These are phyloP conservation scores for Penicillium egyptiacum DNA, from an alignment of 495 filamentous ascomycete species.

Conservation along the genomic window DNA sequence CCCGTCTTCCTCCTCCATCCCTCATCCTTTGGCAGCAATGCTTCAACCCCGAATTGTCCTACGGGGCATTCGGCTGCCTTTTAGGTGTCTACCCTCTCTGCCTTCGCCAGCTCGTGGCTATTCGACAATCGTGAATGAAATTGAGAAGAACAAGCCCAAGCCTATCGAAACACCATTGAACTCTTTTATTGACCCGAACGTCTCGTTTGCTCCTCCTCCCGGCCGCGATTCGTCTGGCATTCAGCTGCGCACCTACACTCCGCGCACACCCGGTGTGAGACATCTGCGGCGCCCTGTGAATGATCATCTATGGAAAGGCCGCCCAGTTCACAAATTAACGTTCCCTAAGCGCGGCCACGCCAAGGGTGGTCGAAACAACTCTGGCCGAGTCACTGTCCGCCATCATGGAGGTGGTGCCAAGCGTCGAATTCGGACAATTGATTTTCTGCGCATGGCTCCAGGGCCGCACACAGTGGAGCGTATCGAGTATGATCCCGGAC, in stretches of 20 bases:
- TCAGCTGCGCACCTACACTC: slow-evolving; percentile 80
- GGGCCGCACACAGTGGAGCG: slow-evolving; percentile 86
- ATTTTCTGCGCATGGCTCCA: slow-evolving; percentile 72
- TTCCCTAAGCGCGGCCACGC: slow-evolving; percentile 86
- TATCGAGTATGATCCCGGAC: slow-evolving; percentile 93
- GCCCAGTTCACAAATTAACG: slow-evolving; percentile 78
- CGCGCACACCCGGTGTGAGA: slow-evolving; percentile 88
- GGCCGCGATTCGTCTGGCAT: slow-evolving; percentile 40
- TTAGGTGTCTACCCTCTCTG: slow-evolving; percentile 40
- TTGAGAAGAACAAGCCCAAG: slow-evolving; percentile 32
- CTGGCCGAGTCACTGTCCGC: slow-evolving; percentile 77
- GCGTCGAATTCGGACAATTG: slow-evolving; percentile 84
- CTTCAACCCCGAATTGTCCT: slow-evolving; percentile 64
- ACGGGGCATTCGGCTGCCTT: slow-evolving; percentile 50
- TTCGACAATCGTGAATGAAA: slow-evolving; percentile 51
- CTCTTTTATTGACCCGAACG: slow-evolving; percentile 34
- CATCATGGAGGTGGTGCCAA: slow-evolving; percentile 91
- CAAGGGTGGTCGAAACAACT: slow-evolving; percentile 90
- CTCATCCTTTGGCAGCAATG: slow-evolving; percentile 42
- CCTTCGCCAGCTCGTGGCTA: slow-evolving; percentile 49
- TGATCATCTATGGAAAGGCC: slow-evolving; percentile 93
- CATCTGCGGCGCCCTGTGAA: slow-evolving; percentile 90
- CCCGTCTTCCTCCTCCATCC: neutral
- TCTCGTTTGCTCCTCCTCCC: slow-evolving; percentile 47
- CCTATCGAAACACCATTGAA: slow-evolving; percentile 22